phyloP scores from a whole-genome alignment of 768 basidiomycete species.

The Lyophyllum shimeji region DNA sequence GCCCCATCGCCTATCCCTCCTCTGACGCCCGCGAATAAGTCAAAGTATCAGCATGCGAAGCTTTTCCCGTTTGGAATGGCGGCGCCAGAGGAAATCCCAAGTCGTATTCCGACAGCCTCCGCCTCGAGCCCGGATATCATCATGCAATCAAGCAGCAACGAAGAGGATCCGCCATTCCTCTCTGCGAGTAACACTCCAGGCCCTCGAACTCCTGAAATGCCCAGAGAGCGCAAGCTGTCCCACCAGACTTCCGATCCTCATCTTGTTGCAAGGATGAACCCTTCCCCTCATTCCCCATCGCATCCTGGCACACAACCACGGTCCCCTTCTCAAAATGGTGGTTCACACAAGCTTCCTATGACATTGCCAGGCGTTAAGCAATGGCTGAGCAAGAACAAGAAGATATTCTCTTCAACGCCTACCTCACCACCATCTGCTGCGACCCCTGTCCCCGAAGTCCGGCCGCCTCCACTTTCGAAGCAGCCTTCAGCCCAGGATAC shows the following conservation, averaged over 20 bases:
- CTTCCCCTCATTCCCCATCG: slow-evolving; percentile 45
- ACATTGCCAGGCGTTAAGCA: slow-evolving; percentile 78
- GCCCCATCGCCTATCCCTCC: slow-evolving; percentile 79
- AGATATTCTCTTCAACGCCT: slow-evolving; percentile 45
- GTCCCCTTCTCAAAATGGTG: slow-evolving; percentile 35
- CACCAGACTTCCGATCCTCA: slow-evolving; percentile 73
- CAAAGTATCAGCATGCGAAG: slow-evolving; percentile 76
- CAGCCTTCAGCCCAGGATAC: slow-evolving; percentile 72
- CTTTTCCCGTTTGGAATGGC: slow-evolving; percentile 85
- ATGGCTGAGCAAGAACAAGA: slow-evolving; percentile 70
- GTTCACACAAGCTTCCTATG: slow-evolving; percentile 59
- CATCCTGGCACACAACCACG: slow-evolving; percentile 37
- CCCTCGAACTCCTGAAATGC: slow-evolving; percentile 49
- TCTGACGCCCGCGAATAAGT: slow-evolving; percentile 66
- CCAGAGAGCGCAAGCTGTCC: slow-evolving; percentile 61
- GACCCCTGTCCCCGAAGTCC: slow-evolving; percentile 23
- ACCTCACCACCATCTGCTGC: slow-evolving; percentile 25
- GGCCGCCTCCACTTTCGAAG: slow-evolving; percentile 44
- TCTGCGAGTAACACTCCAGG: slow-evolving; percentile 44
- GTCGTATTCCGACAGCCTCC: slow-evolving; percentile 48
- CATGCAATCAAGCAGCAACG: slow-evolving; percentile 41
- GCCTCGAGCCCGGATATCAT: slow-evolving; percentile 45
- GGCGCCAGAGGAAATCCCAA: slow-evolving; percentile 69
- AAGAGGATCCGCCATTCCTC: slow-evolving; percentile 46
- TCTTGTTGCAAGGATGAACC: slow-evolving; percentile 53